Percentiles rank a stretch among this genome's conserved stretches.
phyloP scores from a whole-genome alignment of 352 stramenopile species.

The Phytophthora foliorum region DNA sequence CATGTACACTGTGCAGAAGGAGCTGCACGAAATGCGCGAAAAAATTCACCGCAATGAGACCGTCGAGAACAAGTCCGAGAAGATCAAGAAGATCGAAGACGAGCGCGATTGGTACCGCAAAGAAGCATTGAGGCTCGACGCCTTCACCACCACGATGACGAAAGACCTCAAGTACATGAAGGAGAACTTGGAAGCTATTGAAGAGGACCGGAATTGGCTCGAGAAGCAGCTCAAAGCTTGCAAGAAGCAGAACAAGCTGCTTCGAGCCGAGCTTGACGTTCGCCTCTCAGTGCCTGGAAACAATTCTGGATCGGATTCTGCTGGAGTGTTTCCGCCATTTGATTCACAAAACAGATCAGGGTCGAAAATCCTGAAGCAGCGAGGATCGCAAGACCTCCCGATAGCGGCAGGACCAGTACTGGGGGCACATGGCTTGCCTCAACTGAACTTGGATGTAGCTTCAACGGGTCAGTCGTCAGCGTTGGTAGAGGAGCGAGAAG shows the following conservation, averaged over 20 bases:
- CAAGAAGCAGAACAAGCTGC: conserved; percentile 95
- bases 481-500: conserved; percentile 65
- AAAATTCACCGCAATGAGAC: conserved; percentile 92
- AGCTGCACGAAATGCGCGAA: conserved; percentile 93
- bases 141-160: conserved; percentile 92
- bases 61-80: conserved; percentile 88
- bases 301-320: conserved; percentile 34
- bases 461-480: conserved; percentile 21
- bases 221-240: conserved; percentile 94
- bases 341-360: conserved; percentile 38
- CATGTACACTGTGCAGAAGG: conserved; percentile 97
- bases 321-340: conserved; percentile 47
- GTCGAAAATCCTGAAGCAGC: conserved; percentile 22
- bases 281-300: conserved; percentile 47
- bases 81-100: conserved; percentile 94
- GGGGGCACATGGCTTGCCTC: conserved; percentile 35
- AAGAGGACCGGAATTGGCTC: conserved; percentile 94
- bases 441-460: conserved; percentile 44
- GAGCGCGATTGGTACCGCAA: conserved; percentile 96
- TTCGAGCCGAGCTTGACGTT: conserved; percentile 84
- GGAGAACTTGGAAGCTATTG: conserved; percentile 91
- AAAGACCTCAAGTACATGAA: conserved; percentile 95
- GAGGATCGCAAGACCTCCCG: conserved; percentile 25
- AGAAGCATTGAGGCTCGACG: conserved; percentile 92
- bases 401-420: conserved; percentile 3